These are phyloP conservation scores for Onygenales sp. DNA, from an alignment of 2,329 filamentous ascomycete species.

Conservation along the genomic window DNA sequence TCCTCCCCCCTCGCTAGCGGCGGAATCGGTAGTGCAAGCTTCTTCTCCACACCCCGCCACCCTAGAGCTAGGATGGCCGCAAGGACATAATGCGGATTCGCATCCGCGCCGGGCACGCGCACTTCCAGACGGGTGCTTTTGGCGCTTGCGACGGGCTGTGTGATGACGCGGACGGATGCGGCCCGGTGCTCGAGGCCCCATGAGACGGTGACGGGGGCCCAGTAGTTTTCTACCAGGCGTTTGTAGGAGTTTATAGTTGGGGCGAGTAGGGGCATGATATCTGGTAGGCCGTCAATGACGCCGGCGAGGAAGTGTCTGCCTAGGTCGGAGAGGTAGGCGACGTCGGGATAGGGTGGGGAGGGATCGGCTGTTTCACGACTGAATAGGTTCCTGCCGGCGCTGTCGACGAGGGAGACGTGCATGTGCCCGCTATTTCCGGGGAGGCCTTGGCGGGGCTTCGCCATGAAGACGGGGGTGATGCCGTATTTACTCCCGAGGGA, in stretches of 20 bases:
- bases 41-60: conserved; percentile 87
- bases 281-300: conserved; percentile 75
- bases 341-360: conserved; percentile 62
- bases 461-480: conserved; percentile 98
- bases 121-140: conserved; percentile 89
- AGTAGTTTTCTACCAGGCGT: conserved; percentile 95
- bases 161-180: conserved; percentile 80
- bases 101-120: conserved; percentile 85
- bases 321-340: conserved; percentile 72
- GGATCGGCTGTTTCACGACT: conserved; percentile 62
- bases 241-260: conserved; percentile 98
- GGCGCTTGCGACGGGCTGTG: conserved; percentile 73
- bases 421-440: conserved; percentile 95
- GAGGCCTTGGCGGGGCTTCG: conserved; percentile 81
- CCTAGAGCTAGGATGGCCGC: conserved; percentile 79
- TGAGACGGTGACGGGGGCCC: conserved; percentile 94
- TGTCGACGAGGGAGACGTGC: conserved; percentile 80
- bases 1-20: conserved; percentile 79
- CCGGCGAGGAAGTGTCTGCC: conserved; percentile 91
- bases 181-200: conserved; percentile 96
- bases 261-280: conserved; percentile 90
- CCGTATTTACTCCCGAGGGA: conserved; percentile 76
- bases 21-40: conserved; percentile 69
- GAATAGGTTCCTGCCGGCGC: conserved; percentile 75
- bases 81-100: conserved; percentile 80